phyloP scores from a whole-genome alignment of 352 stramenopile species.

The Pythium pectinolyticum region DNA sequence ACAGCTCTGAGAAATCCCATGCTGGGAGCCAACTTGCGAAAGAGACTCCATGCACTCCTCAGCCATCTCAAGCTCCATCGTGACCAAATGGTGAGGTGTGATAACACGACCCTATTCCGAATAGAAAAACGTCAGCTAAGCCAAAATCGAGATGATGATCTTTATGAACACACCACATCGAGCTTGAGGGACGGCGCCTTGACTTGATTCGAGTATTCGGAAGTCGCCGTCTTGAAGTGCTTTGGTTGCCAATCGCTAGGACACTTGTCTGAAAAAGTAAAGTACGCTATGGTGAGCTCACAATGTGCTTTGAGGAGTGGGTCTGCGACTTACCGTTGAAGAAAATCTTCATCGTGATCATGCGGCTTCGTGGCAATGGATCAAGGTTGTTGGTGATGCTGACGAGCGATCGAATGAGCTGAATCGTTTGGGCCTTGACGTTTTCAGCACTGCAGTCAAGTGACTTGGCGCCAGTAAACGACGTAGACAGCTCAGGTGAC shows the following conservation, averaged over 20 bases:
- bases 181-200: constrained; percentile 31
- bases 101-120: constrained; percentile 40
- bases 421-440: constrained; percentile 42
- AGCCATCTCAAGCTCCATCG: constrained; percentile 35
- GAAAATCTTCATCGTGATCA: constrained; percentile 45
- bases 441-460: constrained; percentile 37
- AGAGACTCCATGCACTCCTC: constrained; percentile 29
- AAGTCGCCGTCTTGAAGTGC: constrained; percentile 28
- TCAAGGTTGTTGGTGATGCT: constrained; percentile 46
- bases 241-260: constrained; percentile 39
- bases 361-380: constrained; percentile 33
- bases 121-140: too few species aligned
- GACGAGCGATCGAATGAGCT: constrained; percentile 46
- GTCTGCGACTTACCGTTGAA: constrained; percentile 37
- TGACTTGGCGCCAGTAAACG: constrained; percentile 28
- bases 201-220: constrained; percentile 23
- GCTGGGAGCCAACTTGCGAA: constrained; percentile 9
- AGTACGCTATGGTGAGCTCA: not conserved
- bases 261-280: constrained; percentile 16
- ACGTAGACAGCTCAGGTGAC: constrained; percentile 29
- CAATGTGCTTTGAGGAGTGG: not conserved
- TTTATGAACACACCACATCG: constrained; percentile 28
- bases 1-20: not conserved
- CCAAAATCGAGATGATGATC: not conserved
- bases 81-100: constrained; percentile 37